Evolutionary conservation across 345 rosid genomes (phyloP), one percentile per base, ranked within the genome.

Genomic region (Eucalyptus pauciflora): DNA sequence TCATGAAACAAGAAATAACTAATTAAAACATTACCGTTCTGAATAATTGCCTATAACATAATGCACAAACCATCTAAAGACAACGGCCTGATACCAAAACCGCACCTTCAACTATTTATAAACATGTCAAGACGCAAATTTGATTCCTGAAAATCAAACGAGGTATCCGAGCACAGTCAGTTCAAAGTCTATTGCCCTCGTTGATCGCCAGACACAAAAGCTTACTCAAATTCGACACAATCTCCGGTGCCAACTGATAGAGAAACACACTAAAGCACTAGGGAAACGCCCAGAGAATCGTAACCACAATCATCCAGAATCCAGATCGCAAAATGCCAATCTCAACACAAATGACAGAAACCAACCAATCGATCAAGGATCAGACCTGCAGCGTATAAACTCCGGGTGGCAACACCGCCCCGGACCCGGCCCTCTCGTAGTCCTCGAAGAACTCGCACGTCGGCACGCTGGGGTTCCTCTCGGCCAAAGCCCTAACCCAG

Each of bases 341-440:
- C 85, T 76, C 48, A 41, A 76, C 48, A 76, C 83, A 76, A 41
- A 76, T 20, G 29, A 76, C 48, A 41, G 15, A 41, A 41, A 76
- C 85, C 48, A 41, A 76, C 85, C 85, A 6, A 41, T 14, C 5
- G 85, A 41, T 20, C 85, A 37, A 76, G 48, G 29, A 76, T 41
- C 85, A 37, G 85, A 95, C 99, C 98, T 98, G 98, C 79, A 98
- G 92, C 12, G 97, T 97, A 91, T 98, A 98, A 89, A 98, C 99
- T 49, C 99, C 99, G 15, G 99, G 98, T 17, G 99, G 99, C 96
- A 98, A 93, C 24, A 95, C 91, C 8, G 97, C 98, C 9, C 88
- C 93, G 27, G 96, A 92, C n/a, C 96, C 97, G 5, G 97, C 98
- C 92, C 92, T 94, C 91, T 98, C 99, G 87, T 98, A 96, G 46